Evolutionary conservation across 768 basidiomycete species (phyloP), one percentile per base, ranked within the genome.

Genomic region (Lactifluus subvellereus): DNA sequence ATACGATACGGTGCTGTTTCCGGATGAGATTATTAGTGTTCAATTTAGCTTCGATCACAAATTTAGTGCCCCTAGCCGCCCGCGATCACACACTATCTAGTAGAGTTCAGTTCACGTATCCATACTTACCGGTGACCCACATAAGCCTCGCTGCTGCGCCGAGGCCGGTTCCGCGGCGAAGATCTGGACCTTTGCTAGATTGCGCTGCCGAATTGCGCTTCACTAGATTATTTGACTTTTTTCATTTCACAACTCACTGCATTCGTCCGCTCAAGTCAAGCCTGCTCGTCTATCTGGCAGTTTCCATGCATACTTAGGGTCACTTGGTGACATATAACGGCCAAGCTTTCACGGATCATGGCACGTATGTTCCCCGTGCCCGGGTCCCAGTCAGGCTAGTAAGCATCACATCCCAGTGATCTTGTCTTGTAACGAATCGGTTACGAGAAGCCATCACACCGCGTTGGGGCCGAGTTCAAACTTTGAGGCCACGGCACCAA

Each of bases 391-490:
- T 60, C 63, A 50, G 59, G 63, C 49, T 60, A 27, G 27, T 27
- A 60, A 60, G 54, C 63, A 64, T 64, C 63, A 64, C 54, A 42
- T 60, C 54, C 52, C 58, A 55, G 54, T 56, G 59, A 64, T 64
- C 54, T 64, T 59, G 63, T 55, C 62, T 54, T 59, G 62, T 63
- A 64, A 64, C 62, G 58, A 64, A 60, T 64, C 63, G 63, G 63
- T 54, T 64, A 64, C 59, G 63, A 64, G 58, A 64, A 47, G 22
- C 58, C 62, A 60, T 64, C 59, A 60, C 59, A 55, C 63, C 58
- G 59, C 59, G 58, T 59, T 59, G 62, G 62, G 57, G 48, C 57
- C 62, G 63, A 62, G 20, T 33, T 18, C 63, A 53, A 64, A 64
- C 52, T 57, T 60, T 64, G 54, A 64, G 58, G 38, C 48, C 35